Conservation (phyloP, 2,329 filamentous ascomycete genomes). For the Dothistroma pini region DNA sequence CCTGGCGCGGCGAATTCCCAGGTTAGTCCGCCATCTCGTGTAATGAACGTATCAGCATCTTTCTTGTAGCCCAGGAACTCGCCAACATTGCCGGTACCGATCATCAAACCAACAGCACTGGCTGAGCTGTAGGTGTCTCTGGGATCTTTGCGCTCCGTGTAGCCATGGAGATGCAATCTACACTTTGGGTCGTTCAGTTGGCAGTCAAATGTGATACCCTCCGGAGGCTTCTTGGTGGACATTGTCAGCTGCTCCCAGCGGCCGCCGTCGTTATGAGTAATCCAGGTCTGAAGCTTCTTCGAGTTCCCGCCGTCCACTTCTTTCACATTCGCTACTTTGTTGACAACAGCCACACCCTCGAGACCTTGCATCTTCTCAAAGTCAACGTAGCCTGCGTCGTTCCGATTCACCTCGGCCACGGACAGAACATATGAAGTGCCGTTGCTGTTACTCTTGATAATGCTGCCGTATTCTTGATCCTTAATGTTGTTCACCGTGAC, state of each 20-base stretch:
- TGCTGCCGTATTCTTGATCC: conserved; percentile 71
- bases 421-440: conserved; percentile 92
- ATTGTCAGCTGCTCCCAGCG: conserved; percentile 70
- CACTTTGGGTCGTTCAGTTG: conserved; percentile 59
- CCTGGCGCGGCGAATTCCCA: conserved; percentile 88
- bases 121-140: conserved; percentile 83
- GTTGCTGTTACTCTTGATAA: conserved; percentile 98
- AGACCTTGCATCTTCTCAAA: conserved; percentile 94
- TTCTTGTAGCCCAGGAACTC: conserved; percentile 61
- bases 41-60: conserved; percentile 86
- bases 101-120: conserved; percentile 84
- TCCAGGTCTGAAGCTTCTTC: conserved; percentile 84
- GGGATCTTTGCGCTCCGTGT: conserved; percentile 82
- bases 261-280: conserved; percentile 94
- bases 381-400: conserved; percentile 75
- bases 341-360: conserved; percentile 85
- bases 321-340: conserved; percentile 72
- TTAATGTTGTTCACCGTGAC: conserved; percentile 69
- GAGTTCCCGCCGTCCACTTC: conserved; percentile 58
- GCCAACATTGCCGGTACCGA: conserved; percentile 90
- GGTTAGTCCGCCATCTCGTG: conserved; percentile 79
- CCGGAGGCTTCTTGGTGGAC: conserved; percentile 64
- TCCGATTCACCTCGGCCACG: conserved; percentile 74
- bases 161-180: conserved; percentile 88
- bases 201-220: conserved; percentile 65